These are phyloP conservation scores for Saturnispora sekii DNA, from an alignment of 805 yeast genomes.

Conservation along the genomic window DNA sequence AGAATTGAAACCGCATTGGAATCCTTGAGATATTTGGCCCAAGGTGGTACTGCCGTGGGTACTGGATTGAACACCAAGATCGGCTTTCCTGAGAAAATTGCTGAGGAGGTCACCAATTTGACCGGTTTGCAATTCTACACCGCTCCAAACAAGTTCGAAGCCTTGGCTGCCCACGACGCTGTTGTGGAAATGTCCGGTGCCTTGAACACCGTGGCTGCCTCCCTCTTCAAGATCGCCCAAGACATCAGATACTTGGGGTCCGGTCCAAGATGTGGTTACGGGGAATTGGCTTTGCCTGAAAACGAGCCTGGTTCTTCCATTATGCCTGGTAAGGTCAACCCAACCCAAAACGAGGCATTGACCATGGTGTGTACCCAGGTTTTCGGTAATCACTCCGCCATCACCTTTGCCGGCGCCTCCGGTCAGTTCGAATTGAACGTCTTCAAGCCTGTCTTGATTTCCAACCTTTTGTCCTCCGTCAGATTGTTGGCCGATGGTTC, in stretches of 20 bases:
- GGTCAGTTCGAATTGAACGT: slow-evolving; percentile 98
- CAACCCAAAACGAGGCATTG: slow-evolving; percentile 97
- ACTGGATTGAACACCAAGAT: slow-evolving; percentile 92
- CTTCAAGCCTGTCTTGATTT: slow-evolving; percentile 92
- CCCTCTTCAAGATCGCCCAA: slow-evolving; percentile 92
- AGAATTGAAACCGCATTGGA: slow-evolving; percentile 74
- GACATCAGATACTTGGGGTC: slow-evolving; percentile 97
- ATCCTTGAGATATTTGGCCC: slow-evolving; percentile 76
- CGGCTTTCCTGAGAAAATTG: slow-evolving; percentile 84
- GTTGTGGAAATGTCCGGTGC: slow-evolving; percentile 97
- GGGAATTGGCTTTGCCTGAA: slow-evolving; percentile 90
- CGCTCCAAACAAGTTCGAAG: slow-evolving; percentile 98
- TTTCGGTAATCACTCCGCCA: slow-evolving; percentile 90
- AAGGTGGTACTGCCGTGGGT: slow-evolving; percentile 99
- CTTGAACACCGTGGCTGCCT: slow-evolving; percentile 86
- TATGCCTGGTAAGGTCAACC: slow-evolving; percentile 99
- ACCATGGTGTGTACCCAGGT: slow-evolving; percentile 98
- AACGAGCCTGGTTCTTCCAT: slow-evolving; percentile 99
- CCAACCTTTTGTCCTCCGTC: slow-evolving; percentile 79
- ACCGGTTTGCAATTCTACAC: slow-evolving; percentile 86
- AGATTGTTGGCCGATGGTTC: slow-evolving; percentile 85
- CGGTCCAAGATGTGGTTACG: slow-evolving; percentile 99
- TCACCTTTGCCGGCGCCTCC: slow-evolving; percentile 96
- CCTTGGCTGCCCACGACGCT: slow-evolving; percentile 98
- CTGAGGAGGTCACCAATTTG: slow-evolving; percentile 72